Evolutionary conservation across 768 basidiomycete genomes (phyloP), one percentile per base, ranked within the genome.

Genomic region (Wakefieldia striispora): DNA sequence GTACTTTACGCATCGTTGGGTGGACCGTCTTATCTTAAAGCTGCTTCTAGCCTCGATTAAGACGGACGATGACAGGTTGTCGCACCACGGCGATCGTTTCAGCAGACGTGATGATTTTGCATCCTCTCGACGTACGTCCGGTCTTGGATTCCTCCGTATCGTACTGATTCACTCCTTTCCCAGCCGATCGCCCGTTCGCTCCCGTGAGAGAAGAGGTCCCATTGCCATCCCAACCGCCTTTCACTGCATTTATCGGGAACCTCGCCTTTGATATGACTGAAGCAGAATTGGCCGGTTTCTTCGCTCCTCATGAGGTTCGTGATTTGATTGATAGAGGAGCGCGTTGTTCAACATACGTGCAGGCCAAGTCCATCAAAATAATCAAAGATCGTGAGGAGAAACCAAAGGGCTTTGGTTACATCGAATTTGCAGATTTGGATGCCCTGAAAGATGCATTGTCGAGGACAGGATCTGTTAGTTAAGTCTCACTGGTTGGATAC

Each of bases 381-480:
- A 95, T 98, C 69, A 86, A 80, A 64, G 95, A 95, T 59, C 79
- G 83, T 50, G 94, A 95, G 45, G 94, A 95, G 42, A 93, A 92
- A 66, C 91, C 95, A 17, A 97, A 97, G 69, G 97, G 97, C 1
- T 98, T 97, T 71, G 97, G 95, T 29, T 98, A 99, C 67, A 83
- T 97, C 50, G 97, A 99, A 66, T 98, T 98, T 62, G 79, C 77
- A n/a, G 87, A 86, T 45, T 62, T 93, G 49, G 91, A 95, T 17
- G 86, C 82, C 40, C 72, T 98, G 43, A 95, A 95, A 71, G 84
- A 84, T 50, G 97, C 88, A 5, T 71, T 99, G 33, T 70, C 75
- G 19, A 86, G 82, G 70, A 79, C 75, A 21, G 89, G 88, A 46
- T 67, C 78, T 26, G 91, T 92, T 53, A 64, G 89, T 54, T 69